Conservation (phyloP, 176 grass and related monocot species). For the Oryza glaberrima region DNA sequence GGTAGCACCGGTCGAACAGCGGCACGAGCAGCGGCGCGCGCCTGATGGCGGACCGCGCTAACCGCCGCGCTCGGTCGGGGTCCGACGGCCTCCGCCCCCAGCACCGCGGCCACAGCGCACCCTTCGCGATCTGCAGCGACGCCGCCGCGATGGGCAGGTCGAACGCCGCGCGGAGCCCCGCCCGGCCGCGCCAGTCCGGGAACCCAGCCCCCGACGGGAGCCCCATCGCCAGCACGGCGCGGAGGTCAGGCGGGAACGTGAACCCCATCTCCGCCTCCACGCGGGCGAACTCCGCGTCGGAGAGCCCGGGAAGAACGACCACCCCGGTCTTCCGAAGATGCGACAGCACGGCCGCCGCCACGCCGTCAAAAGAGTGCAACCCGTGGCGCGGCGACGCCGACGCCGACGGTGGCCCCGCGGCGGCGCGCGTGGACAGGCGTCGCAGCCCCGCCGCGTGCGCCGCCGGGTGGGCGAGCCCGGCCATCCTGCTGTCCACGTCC, state of each 20-base stretch:
- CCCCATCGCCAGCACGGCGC: constrained; percentile 71
- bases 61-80: constrained; percentile 57
- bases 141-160: constrained; percentile 66
- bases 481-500: constrained; percentile 77
- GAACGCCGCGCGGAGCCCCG: constrained; percentile 42
- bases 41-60: constrained; percentile 70
- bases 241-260: constrained; percentile 91
- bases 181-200: constrained; percentile 71
- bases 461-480: constrained; percentile 47
- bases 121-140: constrained; percentile 60
- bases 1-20: constrained; percentile 85
- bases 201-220: constrained; percentile 70
- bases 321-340: constrained; percentile 67
- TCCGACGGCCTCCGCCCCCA: constrained; percentile 71
- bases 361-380: constrained; percentile 64
- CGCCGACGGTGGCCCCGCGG: constrained; percentile 48
- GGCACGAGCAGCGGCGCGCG: constrained; percentile 74
- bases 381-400: constrained; percentile 60
- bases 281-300: constrained; percentile 69
- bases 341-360: constrained; percentile 56
- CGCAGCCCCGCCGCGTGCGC: constrained; percentile 76
- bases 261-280: constrained; percentile 78
- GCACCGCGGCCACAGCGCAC: constrained; percentile 78
- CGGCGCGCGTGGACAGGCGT: constrained; percentile 82
- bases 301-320: constrained; percentile 55